phyloP scores from a whole-genome alignment of 2,329 filamentous ascomycete species.

The Ascochyta lentis region DNA sequence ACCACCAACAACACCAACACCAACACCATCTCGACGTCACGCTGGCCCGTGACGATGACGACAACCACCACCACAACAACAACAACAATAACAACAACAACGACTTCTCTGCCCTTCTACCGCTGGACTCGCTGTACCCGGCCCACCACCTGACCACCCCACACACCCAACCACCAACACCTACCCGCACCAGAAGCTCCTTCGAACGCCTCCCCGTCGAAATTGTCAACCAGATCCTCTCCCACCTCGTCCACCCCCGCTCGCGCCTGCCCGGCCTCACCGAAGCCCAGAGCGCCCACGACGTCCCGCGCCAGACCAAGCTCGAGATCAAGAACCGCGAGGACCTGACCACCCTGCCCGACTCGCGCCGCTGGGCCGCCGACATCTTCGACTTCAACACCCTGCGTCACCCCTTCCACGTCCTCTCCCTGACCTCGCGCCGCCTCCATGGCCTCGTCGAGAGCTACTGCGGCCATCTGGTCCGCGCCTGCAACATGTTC shows the following conservation, averaged over 20 bases:
- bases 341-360: conserved; percentile 31
- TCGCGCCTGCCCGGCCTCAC: conserved; percentile 40
- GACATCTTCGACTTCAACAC: conserved; percentile 36
- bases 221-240: conserved; percentile 37
- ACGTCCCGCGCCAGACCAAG: conserved; percentile 24
- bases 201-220: conserved; percentile 39
- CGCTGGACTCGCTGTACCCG: not conserved
- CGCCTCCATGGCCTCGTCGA: conserved; percentile 31
- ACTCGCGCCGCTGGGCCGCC: conserved; percentile 34
- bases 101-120: not conserved
- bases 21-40: not conserved
- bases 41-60: conserved; percentile 1
- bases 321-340: conserved; percentile 28
- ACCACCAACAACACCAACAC: not conserved
- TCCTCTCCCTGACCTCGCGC: conserved; percentile 34
- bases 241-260: conserved; percentile 36
- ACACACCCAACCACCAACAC: not conserved
- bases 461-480: conserved; percentile 36
- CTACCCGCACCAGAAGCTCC: conserved; percentile 7
- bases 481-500: conserved; percentile 37
- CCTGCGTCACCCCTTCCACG: conserved; percentile 37
- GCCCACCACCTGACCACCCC: not conserved
- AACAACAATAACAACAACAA: too few species aligned
- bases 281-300: conserved; percentile 34
- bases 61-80: too few species aligned